Base-by-base conservation (phyloP, 768 basidiomycete genomes). In the Podaxis sp. region DNA sequence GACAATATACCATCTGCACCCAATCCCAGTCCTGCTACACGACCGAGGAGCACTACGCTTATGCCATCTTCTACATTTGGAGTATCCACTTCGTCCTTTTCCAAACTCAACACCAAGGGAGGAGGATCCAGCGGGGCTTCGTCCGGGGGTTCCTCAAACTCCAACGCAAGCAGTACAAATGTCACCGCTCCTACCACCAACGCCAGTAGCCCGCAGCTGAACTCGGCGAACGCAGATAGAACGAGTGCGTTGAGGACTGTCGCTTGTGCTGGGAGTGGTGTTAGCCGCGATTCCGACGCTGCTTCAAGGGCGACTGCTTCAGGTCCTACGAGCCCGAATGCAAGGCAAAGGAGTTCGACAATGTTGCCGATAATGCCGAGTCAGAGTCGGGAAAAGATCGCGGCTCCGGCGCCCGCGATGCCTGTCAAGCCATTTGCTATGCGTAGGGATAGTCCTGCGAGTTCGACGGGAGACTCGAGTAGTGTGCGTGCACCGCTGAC, bases 391-490 rank as follows among this genome's bases (percentile, higher is more conserved):
- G 67, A 65, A 59, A 69, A 66, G 2, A 68, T 77, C 1, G 69
- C 73, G 56, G 68, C 66, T 2, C 67, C 66, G 64, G 65, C 65
- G 46, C 65, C 67, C 12, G 64, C 70, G 24, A 62, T 70, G 65
- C 78, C 81, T 3, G 75, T 72, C 7, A 84, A 83, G 64, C 90
- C 90, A 5, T 92, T 91, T 70, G 85, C 74, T 38, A 75, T 69
- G 54, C 70, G 77, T 30, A 77, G 87, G 12, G 82, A 88, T 63
- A 92, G 90, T 68, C 91, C 91, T 12, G 88, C 89, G 12, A 93
- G 91, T 70, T 94, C 92, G 33, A 91, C 89, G 13, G 92, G 92
- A 6, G 91, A 89, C 70, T 93, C 91, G 63, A 93, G 90, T 65
- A 90, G 87, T 68, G 89, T 90, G 15, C 78, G 87, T 15, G 82